phyloP scores from a whole-genome alignment of 441 rosid species.

The Hura crepitans region DNA sequence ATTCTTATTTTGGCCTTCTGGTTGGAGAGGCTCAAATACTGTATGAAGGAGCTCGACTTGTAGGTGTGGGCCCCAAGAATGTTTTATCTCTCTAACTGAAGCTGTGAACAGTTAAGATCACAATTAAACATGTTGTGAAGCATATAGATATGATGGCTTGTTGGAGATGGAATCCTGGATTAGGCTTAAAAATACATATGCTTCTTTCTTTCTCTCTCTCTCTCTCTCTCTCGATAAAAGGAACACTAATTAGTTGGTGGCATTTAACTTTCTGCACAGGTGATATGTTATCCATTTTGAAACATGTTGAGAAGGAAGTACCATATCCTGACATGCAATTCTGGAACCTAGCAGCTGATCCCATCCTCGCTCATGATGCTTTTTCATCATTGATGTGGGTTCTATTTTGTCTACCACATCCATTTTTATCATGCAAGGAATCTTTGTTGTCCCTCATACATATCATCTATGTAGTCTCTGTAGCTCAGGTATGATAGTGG shows the following conservation, averaged over 20 bases:
- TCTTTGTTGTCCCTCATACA: conserved; percentile 83
- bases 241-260: background rate
- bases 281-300: conserved; percentile 40
- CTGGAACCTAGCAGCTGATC: conserved; percentile 82
- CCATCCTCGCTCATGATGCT: conserved; percentile 84
- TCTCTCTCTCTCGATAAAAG: background rate
- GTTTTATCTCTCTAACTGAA: too few species aligned
- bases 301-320: conserved; percentile 41
- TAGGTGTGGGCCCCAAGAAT: too few species aligned
- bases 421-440: conserved; percentile 74
- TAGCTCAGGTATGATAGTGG: conserved; percentile 66
- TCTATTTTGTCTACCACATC: conserved; percentile 89
- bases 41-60: too few species aligned
- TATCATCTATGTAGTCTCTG: conserved; percentile 67
- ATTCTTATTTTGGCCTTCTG: too few species aligned
- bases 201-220: background rate
- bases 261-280: conserved; percentile 39
- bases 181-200: background rate
- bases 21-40: too few species aligned
- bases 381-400: conserved; percentile 98
- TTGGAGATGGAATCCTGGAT: conserved; percentile 6
- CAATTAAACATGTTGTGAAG: background rate
- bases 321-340: conserved; percentile 55
- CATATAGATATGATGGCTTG: background rate
- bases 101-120: too few species aligned